Conservation (phyloP, 345 rosid genomes). For the Leavenworthia alabamica region DNA sequence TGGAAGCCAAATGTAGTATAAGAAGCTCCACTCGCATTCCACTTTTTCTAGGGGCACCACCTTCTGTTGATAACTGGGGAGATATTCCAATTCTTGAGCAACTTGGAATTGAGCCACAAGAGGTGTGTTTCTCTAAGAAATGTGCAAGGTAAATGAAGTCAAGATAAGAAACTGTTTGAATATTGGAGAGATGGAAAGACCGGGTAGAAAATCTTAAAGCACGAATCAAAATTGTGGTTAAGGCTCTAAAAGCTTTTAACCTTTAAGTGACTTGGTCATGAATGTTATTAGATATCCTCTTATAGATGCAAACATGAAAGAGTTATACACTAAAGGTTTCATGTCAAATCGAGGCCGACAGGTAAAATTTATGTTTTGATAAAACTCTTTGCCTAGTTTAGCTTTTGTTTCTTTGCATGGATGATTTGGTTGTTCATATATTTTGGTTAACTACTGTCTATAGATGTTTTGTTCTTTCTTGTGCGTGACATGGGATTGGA, state of each 20-base stretch:
- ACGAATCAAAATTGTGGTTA: background rate
- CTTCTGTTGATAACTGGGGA: conserved; percentile 63
- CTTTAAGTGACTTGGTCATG: background rate
- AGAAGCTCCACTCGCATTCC: conserved; percentile 52
- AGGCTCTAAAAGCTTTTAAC: background rate
- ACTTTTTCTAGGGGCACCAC: conserved; percentile 51
- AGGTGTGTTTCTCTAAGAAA: conserved; percentile 55
- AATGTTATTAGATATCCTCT: conserved; percentile 58
- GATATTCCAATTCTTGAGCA: conserved; percentile 52
- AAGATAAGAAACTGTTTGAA: conserved; percentile 56
- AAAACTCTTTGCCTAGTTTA: too few species aligned
- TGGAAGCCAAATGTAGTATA: conserved; percentile 54
- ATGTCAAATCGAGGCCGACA: conserved; percentile 95
- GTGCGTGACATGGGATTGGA: conserved; percentile 93
- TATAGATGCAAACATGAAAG: conserved; percentile 91
- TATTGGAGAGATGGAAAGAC: conserved; percentile 79
- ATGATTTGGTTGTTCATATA: background rate
- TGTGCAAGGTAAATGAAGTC: conserved; percentile 54
- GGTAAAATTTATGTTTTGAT: conserved; percentile 34
- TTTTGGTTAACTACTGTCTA: background rate
- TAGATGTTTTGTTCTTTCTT: conserved; percentile 96
- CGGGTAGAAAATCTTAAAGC: conserved; percentile 64
- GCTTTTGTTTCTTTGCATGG: background rate
- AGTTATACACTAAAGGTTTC: conserved; percentile 67
- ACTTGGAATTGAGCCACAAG: conserved; percentile 49